Conservation (phyloP, 2,329 filamentous ascomycete genomes). For the Colletotrichum shisoi region DNA sequence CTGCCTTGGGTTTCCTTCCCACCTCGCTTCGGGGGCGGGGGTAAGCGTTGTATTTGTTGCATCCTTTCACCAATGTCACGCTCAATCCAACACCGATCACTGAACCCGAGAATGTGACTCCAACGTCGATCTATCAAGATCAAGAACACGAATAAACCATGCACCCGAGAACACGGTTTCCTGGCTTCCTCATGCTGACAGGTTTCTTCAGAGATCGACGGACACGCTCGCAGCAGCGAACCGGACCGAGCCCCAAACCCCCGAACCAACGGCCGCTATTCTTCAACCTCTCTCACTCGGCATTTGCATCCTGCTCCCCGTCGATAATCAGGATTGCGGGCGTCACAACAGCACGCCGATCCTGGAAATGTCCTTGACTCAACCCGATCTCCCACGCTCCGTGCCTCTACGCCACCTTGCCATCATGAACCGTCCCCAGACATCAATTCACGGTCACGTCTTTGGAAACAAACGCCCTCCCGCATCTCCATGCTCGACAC, state of each 20-base stretch:
- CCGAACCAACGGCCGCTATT: neutral
- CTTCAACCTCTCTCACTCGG: conserved; percentile 3
- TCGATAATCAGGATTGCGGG: conserved; percentile 5
- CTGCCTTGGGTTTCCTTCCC: neutral
- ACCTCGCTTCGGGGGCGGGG: neutral
- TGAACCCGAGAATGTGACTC: neutral
- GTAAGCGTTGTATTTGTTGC: neutral
- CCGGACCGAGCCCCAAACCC: conserved; percentile 23
- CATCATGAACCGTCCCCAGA: conserved; percentile 14
- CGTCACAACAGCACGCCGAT: conserved; percentile 7
- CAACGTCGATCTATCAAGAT: neutral
- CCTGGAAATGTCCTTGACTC: conserved; percentile 2
- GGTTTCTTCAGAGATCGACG: conserved; percentile 16
- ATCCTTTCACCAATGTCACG: neutral
- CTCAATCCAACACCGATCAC: neutral
- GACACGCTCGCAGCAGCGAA: conserved; percentile 17
- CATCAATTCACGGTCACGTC: neutral
- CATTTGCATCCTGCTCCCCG: conserved; percentile 20
- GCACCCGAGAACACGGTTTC: neutral
- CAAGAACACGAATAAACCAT: neutral
- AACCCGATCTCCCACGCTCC: conserved; percentile 8
- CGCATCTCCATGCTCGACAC: neutral
- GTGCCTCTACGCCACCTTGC: neutral
- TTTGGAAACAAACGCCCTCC: neutral
- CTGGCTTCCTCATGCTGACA: neutral